A percentile compares a stretch with the other conserved stretches of the same genome.
These are phyloP conservation scores for Boletus semigastroideus DNA, from an alignment of 1,284 basidiomycete species.

Conservation along the genomic window DNA sequence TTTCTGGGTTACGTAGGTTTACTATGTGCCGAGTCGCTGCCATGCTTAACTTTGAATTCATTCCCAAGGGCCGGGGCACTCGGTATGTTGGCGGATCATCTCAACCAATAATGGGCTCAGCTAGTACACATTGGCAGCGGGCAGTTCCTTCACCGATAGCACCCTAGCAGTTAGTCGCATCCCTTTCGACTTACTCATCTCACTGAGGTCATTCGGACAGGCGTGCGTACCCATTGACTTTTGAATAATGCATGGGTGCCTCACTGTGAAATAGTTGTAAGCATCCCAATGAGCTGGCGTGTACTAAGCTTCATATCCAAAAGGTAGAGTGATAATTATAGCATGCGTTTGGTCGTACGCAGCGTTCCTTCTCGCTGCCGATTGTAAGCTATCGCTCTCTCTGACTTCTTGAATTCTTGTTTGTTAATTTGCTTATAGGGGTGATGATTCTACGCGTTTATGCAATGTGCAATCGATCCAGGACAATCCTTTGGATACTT, in stretches of 20 bases:
- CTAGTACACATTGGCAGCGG: neutral
- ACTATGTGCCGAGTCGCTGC: neutral
- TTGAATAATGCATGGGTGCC: too few species aligned
- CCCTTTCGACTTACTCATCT: too few species aligned
- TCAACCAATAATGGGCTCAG: neutral
- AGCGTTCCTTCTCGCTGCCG: conserved; percentile 3
- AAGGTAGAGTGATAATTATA: conserved; percentile 4
- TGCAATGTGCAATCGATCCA: conserved; percentile 17
- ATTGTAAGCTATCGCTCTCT: conserved; percentile 6
- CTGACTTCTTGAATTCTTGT: neutral
- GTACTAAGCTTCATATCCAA: neutral
- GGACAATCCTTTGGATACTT: conserved; percentile 1
- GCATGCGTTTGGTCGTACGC: neutral
- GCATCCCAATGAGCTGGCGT: neutral
- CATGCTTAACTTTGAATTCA: neutral
- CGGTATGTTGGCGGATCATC: neutral
- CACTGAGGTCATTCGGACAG: neutral
- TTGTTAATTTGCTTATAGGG: neutral
- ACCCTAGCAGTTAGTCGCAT: neutral
- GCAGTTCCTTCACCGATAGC: conserved; percentile 4
- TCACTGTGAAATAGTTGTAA: conserved; percentile 11
- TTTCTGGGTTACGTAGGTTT: neutral
- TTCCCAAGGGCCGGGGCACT: neutral
- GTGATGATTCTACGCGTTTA: conserved; percentile 21
- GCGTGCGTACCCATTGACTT: neutral